phyloP scores from a whole-genome alignment of 2,329 filamentous ascomycete genomes.

The Pezicula carpinea region DNA sequence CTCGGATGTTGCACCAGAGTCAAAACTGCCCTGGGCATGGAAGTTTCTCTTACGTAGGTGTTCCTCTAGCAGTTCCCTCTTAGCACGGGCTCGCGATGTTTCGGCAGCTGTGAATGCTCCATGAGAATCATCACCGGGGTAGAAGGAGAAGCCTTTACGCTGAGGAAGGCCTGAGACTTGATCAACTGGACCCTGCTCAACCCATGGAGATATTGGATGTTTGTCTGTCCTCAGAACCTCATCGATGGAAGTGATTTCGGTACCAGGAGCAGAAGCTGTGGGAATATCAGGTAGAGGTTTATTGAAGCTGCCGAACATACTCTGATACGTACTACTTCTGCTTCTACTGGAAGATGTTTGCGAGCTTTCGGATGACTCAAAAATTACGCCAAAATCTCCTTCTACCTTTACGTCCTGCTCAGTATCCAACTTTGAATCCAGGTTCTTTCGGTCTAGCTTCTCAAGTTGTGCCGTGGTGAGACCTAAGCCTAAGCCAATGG shows the following conservation, averaged over 20 bases:
- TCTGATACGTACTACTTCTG: neutral
- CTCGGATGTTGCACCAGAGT: neutral
- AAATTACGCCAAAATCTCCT: neutral
- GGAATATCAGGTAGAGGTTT: neutral
- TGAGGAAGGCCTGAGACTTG: neutral
- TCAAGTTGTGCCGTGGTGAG: neutral
- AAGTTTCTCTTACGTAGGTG: neutral
- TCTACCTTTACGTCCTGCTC: neutral
- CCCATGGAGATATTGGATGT: constrained; percentile 1
- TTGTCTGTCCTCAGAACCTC: neutral
- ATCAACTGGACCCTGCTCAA: neutral
- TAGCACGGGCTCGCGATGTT: neutral
- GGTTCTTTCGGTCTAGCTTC: neutral
- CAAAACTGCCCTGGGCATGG: neutral
- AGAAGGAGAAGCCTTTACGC: constrained; percentile 3
- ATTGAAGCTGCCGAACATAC: neutral
- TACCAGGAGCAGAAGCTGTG: neutral
- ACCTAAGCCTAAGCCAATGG: too few species aligned
- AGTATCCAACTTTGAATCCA: neutral
- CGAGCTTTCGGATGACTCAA: constrained; percentile 1
- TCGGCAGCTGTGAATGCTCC: neutral
- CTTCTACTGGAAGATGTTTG: neutral
- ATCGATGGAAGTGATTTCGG: neutral
- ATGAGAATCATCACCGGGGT: constrained; percentile 2
- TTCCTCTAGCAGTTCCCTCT: constrained; percentile 5